A percentile compares a stretch with the other conserved stretches of the same genome.
Conservation (phyloP, 768 basidiomycete species). For the Mycena latifolia region DNA sequence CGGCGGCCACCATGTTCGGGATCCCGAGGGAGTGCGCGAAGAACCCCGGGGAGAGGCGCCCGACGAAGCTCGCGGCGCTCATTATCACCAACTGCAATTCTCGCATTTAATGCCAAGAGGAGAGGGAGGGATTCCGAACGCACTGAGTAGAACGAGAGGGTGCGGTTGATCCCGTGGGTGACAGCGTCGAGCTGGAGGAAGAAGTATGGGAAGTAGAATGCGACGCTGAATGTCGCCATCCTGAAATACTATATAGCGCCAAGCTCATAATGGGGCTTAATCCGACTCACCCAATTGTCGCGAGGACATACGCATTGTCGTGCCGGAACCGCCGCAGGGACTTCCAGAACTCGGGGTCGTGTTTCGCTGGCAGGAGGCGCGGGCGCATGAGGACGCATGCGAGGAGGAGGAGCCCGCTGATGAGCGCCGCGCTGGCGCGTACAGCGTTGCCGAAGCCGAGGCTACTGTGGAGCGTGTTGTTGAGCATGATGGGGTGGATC, state of each 20-base stretch:
- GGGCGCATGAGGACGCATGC: conserved; percentile 56
- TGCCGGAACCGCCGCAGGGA: conserved; percentile 32
- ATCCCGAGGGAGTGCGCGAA: conserved; percentile 46
- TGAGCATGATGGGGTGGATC: conserved; percentile 61
- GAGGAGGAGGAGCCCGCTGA: conserved; percentile 52
- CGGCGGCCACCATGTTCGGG: conserved; percentile 41
- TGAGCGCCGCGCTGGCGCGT: conserved; percentile 54
- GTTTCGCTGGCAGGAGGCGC: conserved; percentile 47
- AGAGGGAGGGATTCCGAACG: not conserved
- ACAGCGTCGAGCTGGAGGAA: conserved; percentile 52
- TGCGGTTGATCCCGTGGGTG: conserved; percentile 43
- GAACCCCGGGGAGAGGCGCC: conserved; percentile 52
- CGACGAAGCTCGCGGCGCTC: conserved; percentile 52
- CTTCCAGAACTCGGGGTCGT: conserved; percentile 10
- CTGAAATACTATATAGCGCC: conserved; percentile 11
- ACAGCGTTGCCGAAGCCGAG: conserved; percentile 58
- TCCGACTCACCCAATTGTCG: conserved; percentile 32
- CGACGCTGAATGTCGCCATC: conserved; percentile 35
- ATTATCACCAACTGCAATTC: conserved; percentile 49
- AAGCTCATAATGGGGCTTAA: too few species aligned
- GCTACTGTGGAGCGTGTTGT: conserved; percentile 46
- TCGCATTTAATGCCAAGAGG: conserved; percentile 2
- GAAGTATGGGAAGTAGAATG: conserved; percentile 48
- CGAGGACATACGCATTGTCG: conserved; percentile 40
- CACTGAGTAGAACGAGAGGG: conserved; percentile 54